Base-by-base conservation (phyloP, 768 basidiomycete genomes). In the Rubroboletus pulcherrimus region DNA sequence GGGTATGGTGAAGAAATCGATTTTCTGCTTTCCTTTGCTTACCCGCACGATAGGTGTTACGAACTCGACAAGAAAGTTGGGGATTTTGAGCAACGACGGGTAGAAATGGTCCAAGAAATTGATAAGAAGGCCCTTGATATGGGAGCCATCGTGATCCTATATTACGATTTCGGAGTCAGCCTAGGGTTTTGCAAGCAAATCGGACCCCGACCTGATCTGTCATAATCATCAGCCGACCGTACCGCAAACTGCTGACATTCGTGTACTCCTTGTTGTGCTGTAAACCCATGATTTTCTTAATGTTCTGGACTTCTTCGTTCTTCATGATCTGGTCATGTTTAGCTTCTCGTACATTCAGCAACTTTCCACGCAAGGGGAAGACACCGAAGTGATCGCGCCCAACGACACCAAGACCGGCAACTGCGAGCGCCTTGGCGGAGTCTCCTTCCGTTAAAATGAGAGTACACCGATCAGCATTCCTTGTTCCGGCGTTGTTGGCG, bases 141-240 rank as follows among this genome's bases (percentile, higher is more conserved):
- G 97, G n/a, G 97, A 98, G 49, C 97, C 97, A 73, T 99, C 97
- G 74, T 98, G 93, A 83, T 99, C 97, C 93, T 97, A 67, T 4
- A 48, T 44, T 5, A 41, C 30, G n/a, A 54, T 8, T 44, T 35
- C 21, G 7, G 44, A 39, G 40, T 44, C 50, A 48, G 34, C 15
- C 15, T 26, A 43, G 39, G 31, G 24, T 42, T 38, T 40, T 4
- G 26, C 19, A 49, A 39, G n/a, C 50, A 5, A 47, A 30, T 5
- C 9, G 10, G 11, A 49, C n/a, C 8, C 58, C 46, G 51, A 93
- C 94, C 83, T 98, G 96, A 87, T 99, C 97, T 5, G 97, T 93
- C 97, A 99, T 99, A 63, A 99, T 92, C 97, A 99, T 99, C 47
- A 99, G 70, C 49, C 87, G 85, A 1, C 97, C 97, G 65, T 99